Base-by-base conservation (phyloP, 2,329 filamentous ascomycete species). In the Exophiala phaeomuriformis region DNA sequence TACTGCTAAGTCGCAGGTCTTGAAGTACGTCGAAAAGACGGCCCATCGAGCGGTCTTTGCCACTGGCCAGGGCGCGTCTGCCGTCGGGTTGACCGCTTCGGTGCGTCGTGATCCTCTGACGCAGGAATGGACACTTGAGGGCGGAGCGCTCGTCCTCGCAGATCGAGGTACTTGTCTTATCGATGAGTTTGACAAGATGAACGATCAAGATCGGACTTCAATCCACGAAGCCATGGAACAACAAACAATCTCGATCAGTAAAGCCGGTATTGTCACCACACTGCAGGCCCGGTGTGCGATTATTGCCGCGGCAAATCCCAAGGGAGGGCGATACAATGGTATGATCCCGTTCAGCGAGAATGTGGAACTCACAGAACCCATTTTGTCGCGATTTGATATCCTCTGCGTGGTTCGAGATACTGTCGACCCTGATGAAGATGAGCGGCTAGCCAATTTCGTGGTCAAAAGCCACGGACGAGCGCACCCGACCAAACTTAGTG, bases 151-250 rank as follows among this genome's bases (percentile, higher is more conserved):
- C 7, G 93, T 98, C 65, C 81, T 98, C 52, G 93, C 93, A 10
- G 93, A 98, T 69, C 86, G 88, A 61, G 93, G 93, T 39, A 95
- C 89, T 10, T 97, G 93, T 66, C 77, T 98, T 31, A 98, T 98
- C 59, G 93, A 98, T 65, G 93, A 98, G 72, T 98, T 98, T 65
- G 93, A 98, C 80, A 98, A 98, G 78, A 98, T 98, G 93, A 97
- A 97, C 69, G 93, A 98, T 68, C 90, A 97, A 68, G 93, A 98
- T 70, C 83, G 93, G 61, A 97, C 93, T 1, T 95, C 90, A 5
- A 98, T 98, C 63, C 93, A 98, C 79, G 93, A 98, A 77, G 93
- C 93, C 56, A 98, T 98, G 93, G 93, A 98, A 71, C 93, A 98
- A 72, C 93, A 98, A 73, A 98, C 93, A 1, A 98, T 98, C 63